Percentiles rank a stretch among this genome's conserved stretches.
phyloP scores from a whole-genome alignment of 2,329 filamentous ascomycete species.

The Clonostachys chloroleuca region DNA sequence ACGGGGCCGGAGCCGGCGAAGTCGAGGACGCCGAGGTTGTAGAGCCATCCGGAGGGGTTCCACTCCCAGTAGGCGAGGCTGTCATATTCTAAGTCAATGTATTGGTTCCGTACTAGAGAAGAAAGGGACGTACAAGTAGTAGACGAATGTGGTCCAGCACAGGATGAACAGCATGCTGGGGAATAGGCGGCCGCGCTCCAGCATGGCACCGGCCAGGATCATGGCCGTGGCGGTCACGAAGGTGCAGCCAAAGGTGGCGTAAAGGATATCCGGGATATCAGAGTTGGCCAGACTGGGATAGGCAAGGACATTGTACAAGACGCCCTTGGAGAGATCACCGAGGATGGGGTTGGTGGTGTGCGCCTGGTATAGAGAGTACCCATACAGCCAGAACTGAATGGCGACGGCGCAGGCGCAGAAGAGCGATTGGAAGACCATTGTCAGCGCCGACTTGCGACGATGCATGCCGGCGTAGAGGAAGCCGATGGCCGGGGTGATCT shows the following conservation, averaged over 20 bases:
- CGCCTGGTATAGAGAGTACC: constrained; percentile 33
- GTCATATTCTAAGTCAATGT: too few relatives aligned
- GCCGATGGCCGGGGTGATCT: constrained; percentile 25
- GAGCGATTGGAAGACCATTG: constrained; percentile 39
- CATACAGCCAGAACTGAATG: constrained; percentile 40
- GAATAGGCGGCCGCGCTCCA: constrained; percentile 25
- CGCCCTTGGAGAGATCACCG: constrained; percentile 23
- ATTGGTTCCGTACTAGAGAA: too few relatives aligned
- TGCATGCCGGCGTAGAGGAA: constrained; percentile 31
- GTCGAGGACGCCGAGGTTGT: constrained; percentile 52
- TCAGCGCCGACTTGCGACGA: constrained; percentile 27
- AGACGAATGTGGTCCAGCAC: constrained; percentile 59
- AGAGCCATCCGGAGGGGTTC: constrained; percentile 61
- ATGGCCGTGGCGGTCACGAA: constrained; percentile 27
- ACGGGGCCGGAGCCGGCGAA: constrained; percentile 60
- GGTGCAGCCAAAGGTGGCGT: constrained; percentile 21
- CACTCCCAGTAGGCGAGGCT: constrained; percentile 61
- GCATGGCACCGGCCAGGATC: constrained; percentile 27
- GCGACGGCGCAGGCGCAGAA: constrained; percentile 35
- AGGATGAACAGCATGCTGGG: constrained; percentile 58
- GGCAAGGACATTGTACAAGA: constrained; percentile 22
- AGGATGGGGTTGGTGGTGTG: constrained; percentile 22
- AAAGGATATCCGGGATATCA: constrained; percentile 26
- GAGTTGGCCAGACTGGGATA: constrained; percentile 22
- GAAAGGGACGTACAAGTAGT: constrained; percentile 29